Evolutionary conservation across 306 rosid genomes (phyloP).

Genomic region (Vigna trinervia): DNA sequence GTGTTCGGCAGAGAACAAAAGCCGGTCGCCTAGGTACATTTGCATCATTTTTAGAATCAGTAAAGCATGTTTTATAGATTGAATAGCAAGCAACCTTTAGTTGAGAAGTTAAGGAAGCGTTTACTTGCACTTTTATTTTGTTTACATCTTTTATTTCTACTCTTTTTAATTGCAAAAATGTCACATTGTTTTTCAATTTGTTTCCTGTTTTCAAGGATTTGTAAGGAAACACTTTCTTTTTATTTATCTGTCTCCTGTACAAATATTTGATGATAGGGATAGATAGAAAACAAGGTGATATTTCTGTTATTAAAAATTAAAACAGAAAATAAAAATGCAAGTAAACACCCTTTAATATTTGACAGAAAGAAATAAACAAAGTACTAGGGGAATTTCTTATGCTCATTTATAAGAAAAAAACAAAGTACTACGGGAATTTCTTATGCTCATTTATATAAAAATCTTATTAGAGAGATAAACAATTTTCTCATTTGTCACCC

Average conservation of each 20-base stretch:
- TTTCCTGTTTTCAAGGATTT: too few relatives aligned
- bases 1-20: slow-evolving; percentile 52
- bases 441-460: neutral
- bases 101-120: neutral
- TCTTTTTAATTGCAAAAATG: too few relatives aligned
- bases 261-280: too few relatives aligned
- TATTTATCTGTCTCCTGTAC: too few relatives aligned
- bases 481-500: neutral
- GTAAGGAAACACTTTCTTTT: too few relatives aligned
- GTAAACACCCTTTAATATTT: neutral
- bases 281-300: too few relatives aligned
- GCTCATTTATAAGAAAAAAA: neutral
- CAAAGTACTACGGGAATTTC: slow-evolving; percentile 1
- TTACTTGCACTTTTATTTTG: too few relatives aligned
- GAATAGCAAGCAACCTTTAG: slow-evolving; percentile 29
- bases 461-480: neutral
- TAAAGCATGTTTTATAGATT: slow-evolving; percentile 13
- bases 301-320: too few relatives aligned
- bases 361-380: slow-evolving; percentile 21
- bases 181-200: too few relatives aligned
- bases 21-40: slow-evolving; percentile 52
- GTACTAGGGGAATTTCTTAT: slow-evolving; percentile 2
- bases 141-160: too few relatives aligned
- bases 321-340: too few relatives aligned
- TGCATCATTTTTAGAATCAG: slow-evolving; percentile 23